Conservation (phyloP, 2,329 filamentous ascomycete species). For the Emericellopsis atlantica region DNA sequence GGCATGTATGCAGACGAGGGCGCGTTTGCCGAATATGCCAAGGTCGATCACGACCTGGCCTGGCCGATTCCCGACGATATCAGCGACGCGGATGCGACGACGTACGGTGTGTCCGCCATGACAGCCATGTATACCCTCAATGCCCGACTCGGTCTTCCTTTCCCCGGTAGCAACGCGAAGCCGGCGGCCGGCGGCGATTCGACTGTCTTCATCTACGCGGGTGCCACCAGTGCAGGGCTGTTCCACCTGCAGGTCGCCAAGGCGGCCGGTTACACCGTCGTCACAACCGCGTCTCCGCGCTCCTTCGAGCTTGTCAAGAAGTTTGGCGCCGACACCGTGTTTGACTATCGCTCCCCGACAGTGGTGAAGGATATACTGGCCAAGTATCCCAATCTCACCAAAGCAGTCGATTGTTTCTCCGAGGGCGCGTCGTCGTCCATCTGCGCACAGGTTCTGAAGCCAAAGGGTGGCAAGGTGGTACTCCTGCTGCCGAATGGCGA, state of each 20-base stretch:
- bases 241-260: conserved; percentile 30
- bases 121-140: conserved; percentile 13
- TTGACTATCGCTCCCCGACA: conserved; percentile 22
- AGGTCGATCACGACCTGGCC: conserved; percentile 9
- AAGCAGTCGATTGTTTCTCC: conserved; percentile 17
- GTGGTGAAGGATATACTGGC: conserved; percentile 14
- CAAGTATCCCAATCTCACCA: conserved; percentile 11
- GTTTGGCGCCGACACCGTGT: conserved; percentile 24
- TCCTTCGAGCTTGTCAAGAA: conserved; percentile 24
- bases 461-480: conserved; percentile 15
- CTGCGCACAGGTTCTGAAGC: conserved; percentile 11
- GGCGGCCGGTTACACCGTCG: conserved; percentile 28
- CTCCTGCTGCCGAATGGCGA: conserved; percentile 8
- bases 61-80: conserved; percentile 11
- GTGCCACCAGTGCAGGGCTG: conserved; percentile 30
- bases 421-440: conserved; percentile 15
- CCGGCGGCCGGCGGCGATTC: conserved; percentile 8
- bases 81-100: conserved; percentile 10
- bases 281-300: conserved; percentile 22
- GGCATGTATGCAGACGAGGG: conserved; percentile 11
- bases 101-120: conserved; percentile 13
- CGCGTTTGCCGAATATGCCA: conserved; percentile 14
- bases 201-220: conserved; percentile 31
- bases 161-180: neutral
- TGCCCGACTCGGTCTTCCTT: conserved; percentile 10